phyloP scores from a whole-genome alignment of 1,284 basidiomycete genomes.

The Sanghuangporus weigelae region DNA sequence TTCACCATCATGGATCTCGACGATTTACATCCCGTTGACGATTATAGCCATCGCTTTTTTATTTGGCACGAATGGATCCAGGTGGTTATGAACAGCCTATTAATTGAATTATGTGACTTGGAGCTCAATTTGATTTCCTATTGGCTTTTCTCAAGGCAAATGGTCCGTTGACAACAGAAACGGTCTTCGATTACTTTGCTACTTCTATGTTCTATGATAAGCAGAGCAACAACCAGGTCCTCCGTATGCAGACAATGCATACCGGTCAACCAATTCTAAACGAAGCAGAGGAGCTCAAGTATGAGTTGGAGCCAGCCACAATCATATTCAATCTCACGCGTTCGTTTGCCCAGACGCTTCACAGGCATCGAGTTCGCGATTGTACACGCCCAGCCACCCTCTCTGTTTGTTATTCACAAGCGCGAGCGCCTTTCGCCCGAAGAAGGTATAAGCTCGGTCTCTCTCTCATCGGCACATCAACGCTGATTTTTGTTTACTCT shows the following conservation, averaged over 20 bases:
- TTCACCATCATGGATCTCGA: constrained; percentile 50
- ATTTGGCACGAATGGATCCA: constrained; percentile 86
- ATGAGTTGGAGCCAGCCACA: constrained; percentile 23
- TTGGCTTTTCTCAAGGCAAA: constrained; percentile 45
- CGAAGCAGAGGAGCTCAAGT: constrained; percentile 79
- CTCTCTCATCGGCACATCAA: constrained; percentile 11
- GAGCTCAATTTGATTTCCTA: constrained; percentile 5
- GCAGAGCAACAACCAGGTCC: constrained; percentile 81
- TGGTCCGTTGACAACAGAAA: constrained; percentile 66
- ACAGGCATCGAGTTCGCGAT: constrained; percentile 80
- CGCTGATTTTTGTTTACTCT: constrained; percentile 10
- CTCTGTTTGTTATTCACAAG: constrained; percentile 83
- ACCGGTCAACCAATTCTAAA: constrained; percentile 65
- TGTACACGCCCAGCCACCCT: constrained; percentile 70
- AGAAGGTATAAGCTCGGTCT: constrained; percentile 49
- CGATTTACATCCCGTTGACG: constrained; percentile 72
- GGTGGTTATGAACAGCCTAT: constrained; percentile 31
- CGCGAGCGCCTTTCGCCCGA: constrained; percentile 74
- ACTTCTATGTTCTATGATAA: constrained; percentile 88
- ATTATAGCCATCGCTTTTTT: constrained; percentile 75
- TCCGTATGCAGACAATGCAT: constrained; percentile 86
- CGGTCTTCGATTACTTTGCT: constrained; percentile 82
- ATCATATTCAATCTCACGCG: constrained; percentile 2
- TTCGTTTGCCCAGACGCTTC: constrained; percentile 53
- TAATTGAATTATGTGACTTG: not conserved